Evolutionary conservation across 1,139 yeast genomes (phyloP), one percentile per base, ranked within the genome.

Genomic region (Kodamaea anthophila): DNA sequence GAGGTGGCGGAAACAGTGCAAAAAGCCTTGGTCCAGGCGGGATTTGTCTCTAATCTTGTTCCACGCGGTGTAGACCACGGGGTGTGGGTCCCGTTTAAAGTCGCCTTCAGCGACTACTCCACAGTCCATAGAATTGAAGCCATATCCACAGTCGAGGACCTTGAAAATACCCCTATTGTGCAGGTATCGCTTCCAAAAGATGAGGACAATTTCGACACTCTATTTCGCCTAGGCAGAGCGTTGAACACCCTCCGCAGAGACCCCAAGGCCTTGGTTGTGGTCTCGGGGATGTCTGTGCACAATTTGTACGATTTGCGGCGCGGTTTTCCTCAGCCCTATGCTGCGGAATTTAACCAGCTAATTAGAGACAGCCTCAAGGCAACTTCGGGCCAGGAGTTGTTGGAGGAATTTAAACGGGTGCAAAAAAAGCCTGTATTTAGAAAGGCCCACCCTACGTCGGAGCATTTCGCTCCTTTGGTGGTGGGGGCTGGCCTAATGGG

Each of bases 231-330:
- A 24, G 94, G 94, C 4, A 53, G 69, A 39, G 65, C 60, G 0
- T 56, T 83, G 32, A 50, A 68, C 18, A 55, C 60, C 26, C 70
- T 77, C 40, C 64, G 87, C 39, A 44, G 58, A 62, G 70, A 43
- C 60, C 32, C 32, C 7, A 25, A 25, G n/a, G 83, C 55, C 23
- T 59, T 49, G 51, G 43, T 83, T 4, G 48, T 83, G 4, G 69
- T 77, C 35, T 79, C 88, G 1, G 94, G 94, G 3, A 79, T 81
- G 83, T 63, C 84, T 5, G 93, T 82, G 10, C 94, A 83, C 53
- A 83, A 83, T 43, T 61, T 83, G 28, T 44, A 73, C 23, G 88
- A 82, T 38, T 25, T 75, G 33, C 7, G 32, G 35, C 15, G 47
- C 2, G 53, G 49, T 3, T 44, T 44, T 24, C 46, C 56, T 2